Evolutionary conservation across 2,329 filamentous ascomycete genomes (phyloP).

Genomic region (Aureobasidium namibiae): DNA sequence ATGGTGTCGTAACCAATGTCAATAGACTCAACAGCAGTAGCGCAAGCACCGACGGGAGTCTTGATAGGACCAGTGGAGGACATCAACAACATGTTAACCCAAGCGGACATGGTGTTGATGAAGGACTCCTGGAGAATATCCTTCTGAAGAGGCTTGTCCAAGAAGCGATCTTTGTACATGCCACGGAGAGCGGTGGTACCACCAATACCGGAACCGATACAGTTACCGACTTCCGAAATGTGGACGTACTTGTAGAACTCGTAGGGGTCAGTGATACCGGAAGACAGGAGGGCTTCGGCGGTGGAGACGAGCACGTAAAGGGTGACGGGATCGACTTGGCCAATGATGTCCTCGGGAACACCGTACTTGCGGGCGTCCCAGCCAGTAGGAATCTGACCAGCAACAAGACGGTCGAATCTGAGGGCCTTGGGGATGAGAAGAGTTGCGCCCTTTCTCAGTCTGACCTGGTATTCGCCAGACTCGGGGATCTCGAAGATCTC

Average conservation of each 20-base stretch:
- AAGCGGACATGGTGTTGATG: slow-evolving; percentile 99
- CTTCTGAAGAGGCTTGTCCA: slow-evolving; percentile 96
- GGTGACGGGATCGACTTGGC: slow-evolving; percentile 93
- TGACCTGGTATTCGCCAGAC: slow-evolving; percentile 87
- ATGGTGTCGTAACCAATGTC: slow-evolving; percentile 99
- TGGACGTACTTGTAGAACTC: slow-evolving; percentile 99
- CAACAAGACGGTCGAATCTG: slow-evolving; percentile 92
- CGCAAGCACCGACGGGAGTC: slow-evolving; percentile 94
- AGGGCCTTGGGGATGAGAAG: slow-evolving; percentile 96
- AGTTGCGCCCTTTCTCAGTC: slow-evolving; percentile 89
- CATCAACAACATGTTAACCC: slow-evolving; percentile 98
- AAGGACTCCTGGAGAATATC: slow-evolving; percentile 99
- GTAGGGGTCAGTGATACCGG: slow-evolving; percentile 96
- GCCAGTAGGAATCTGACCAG: slow-evolving; percentile 91
- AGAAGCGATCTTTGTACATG: slow-evolving; percentile 97
- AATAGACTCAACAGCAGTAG: slow-evolving; percentile 92
- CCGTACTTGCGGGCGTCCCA: slow-evolving; percentile 97
- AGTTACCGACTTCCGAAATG: slow-evolving; percentile 95
- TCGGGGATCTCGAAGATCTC: slow-evolving; percentile 94
- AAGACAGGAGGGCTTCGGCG: slow-evolving; percentile 79
- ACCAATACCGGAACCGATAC: slow-evolving; percentile 96
- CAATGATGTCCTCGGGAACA: slow-evolving; percentile 94
- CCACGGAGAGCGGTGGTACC: slow-evolving; percentile 84
- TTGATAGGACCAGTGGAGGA: slow-evolving; percentile 98
- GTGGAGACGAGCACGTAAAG: slow-evolving; percentile 92